Evolutionary conservation across 1,284 basidiomycete species (phyloP).

Genomic region (Cutaneotrichosporon sp.): DNA sequence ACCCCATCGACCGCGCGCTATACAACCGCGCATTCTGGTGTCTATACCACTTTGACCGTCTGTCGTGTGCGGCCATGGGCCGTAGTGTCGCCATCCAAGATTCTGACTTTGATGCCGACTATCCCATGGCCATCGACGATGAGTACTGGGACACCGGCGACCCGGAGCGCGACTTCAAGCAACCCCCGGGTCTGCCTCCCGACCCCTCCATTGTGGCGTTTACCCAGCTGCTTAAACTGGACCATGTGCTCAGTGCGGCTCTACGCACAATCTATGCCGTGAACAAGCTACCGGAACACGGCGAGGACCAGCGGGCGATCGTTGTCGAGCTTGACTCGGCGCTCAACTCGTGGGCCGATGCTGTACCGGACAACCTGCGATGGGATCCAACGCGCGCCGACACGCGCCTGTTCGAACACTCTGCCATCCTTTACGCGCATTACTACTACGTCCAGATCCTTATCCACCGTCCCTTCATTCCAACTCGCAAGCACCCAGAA

Average conservation of each 20-base stretch:
- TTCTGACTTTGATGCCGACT: slow-evolving; percentile 74
- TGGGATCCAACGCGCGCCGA: slow-evolving; percentile 68
- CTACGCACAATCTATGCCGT: slow-evolving; percentile 69
- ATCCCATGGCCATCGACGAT: slow-evolving; percentile 77
- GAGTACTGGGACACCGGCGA: slow-evolving; percentile 64
- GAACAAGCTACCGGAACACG: slow-evolving; percentile 56
- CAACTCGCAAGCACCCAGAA: slow-evolving; percentile 49
- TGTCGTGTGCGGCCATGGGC: slow-evolving; percentile 65
- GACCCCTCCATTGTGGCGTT: slow-evolving; percentile 57
- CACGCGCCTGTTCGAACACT: slow-evolving; percentile 63
- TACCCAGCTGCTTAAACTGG: slow-evolving; percentile 62
- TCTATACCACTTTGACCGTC: slow-evolving; percentile 50
- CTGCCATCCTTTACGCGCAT: slow-evolving; percentile 59
- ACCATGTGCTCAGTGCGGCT: slow-evolving; percentile 65
- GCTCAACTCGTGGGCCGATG: slow-evolving; percentile 68
- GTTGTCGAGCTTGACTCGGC: slow-evolving; percentile 65
- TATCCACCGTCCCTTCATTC: slow-evolving; percentile 75
- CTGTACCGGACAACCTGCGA: slow-evolving; percentile 63
- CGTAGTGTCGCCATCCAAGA: slow-evolving; percentile 77
- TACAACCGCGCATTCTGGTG: slow-evolving; percentile 79
- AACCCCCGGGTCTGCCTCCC: slow-evolving; percentile 54
- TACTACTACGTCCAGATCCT: slow-evolving; percentile 67
- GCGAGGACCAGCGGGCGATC: slow-evolving; percentile 63
- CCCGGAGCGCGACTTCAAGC: slow-evolving; percentile 53
- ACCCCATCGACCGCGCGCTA: slow-evolving; percentile 57